Base-by-base conservation (phyloP, 768 basidiomycete species). In the Termitomyces sp. region DNA sequence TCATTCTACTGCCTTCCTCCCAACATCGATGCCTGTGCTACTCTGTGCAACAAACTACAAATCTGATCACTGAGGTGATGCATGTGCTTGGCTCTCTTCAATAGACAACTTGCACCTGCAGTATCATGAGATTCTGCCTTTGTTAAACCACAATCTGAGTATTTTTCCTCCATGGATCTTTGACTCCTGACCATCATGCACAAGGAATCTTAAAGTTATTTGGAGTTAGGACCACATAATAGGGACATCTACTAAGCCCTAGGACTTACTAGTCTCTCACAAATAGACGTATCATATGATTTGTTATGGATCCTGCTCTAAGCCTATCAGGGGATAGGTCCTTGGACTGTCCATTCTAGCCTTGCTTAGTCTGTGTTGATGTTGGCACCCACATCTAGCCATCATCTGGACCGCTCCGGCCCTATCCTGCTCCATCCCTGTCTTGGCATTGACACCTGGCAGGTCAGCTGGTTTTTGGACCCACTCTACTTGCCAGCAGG, bases 31-130 rank as follows among this genome's bases (percentile, higher is more conserved):
- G 76, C 75, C 13, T 80, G 77, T 57, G 75, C 79, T 24, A 63
- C 64, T 6, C 67, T 74, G 44, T 79, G 78, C 65, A 77, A 76
- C 59, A 68, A 26, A 65, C 40, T 75, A 77, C 33, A 74, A 69
- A 20, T 70, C 74, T 1, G 78, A 81, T 61, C 68, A 69, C 14
- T 58, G 63, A 36, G 77, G 77, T 36, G 78, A 10, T 80, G 78
- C 67, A 70, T 73, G 46, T 81, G 72, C 70, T 75, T 80, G 78
- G 78, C 77, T 6, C 68, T 78, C 38, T 73, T 78, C 2, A 64
- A 73, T 51, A 77, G 75, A 7, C 58, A 63, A 32, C 77, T 77
- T 0, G 78, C 75, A 75, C 75, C 49, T 80, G 77, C 71, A 75
- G 75, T 38, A 16, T 38, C 62, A 73, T 78, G 75, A 33, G 78